Conservation (phyloP, 768 basidiomycete genomes). For the Ramaria sp. region DNA sequence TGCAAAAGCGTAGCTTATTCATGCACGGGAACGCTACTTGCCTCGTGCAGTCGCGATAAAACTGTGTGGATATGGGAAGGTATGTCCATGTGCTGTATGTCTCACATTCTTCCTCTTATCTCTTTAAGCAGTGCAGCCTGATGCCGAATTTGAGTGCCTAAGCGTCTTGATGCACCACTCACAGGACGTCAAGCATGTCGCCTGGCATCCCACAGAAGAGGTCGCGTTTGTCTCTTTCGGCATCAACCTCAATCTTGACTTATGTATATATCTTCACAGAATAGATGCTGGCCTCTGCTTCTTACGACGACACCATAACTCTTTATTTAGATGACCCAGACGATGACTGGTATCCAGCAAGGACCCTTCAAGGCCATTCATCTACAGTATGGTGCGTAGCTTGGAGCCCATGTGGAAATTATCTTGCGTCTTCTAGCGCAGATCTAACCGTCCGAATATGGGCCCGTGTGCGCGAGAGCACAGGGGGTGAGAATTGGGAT, state of each 20-base stretch:
- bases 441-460: slow-evolving; percentile 78
- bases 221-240: slow-evolving; percentile 28
- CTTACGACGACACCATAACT: slow-evolving; percentile 94
- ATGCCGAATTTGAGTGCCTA: slow-evolving; percentile 90
- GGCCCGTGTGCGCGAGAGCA: slow-evolving; percentile 37
- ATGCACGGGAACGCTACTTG: slow-evolving; percentile 63
- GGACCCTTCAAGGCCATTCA: slow-evolving; percentile 67
- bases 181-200: slow-evolving; percentile 91
- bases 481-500: slow-evolving; percentile 46
- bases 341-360: slow-evolving; percentile 88
- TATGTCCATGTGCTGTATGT: slow-evolving; percentile 19
- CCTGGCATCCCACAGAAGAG: slow-evolving; percentile 95
- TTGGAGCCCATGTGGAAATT: slow-evolving; percentile 66
- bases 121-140: slow-evolving; percentile 58
- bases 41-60: slow-evolving; percentile 93
- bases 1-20: slow-evolving; percentile 90
- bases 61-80: slow-evolving; percentile 99
- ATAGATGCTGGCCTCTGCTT: slow-evolving; percentile 91
- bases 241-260: not conserved
- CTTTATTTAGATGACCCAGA: slow-evolving; percentile 88
- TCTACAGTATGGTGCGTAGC: slow-evolving; percentile 91
- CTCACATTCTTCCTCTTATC: not conserved
- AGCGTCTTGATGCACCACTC: slow-evolving; percentile 93
- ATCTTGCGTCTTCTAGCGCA: slow-evolving; percentile 82
- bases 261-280: slow-evolving; percentile 11